These are phyloP conservation scores for Zopfia rhizophila DNA, from an alignment of 2,329 filamentous ascomycete genomes.

Conservation along the genomic window DNA sequence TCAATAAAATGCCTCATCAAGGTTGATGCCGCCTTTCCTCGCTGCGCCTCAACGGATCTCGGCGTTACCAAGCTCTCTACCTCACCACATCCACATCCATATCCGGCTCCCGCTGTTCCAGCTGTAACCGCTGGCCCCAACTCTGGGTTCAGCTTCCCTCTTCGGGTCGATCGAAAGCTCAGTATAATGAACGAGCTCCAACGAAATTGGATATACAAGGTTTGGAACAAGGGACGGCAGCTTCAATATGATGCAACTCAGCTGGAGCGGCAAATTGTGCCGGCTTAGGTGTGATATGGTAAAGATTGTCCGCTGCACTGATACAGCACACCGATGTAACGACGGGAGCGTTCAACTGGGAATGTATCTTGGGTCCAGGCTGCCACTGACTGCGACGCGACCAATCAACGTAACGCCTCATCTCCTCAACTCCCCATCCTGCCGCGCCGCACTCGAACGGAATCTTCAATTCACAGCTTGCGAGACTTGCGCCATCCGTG, in stretches of 20 bases:
- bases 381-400: slow-evolving; percentile 2
- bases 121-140: slow-evolving; percentile 8
- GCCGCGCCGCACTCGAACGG: slow-evolving; percentile 3
- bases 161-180: too few species aligned
- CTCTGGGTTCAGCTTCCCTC: slow-evolving; percentile 8
- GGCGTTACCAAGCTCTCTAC: slow-evolving; percentile 15
- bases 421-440: slow-evolving; percentile 2
- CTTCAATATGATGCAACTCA: slow-evolving; percentile 9
- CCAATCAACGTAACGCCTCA: slow-evolving; percentile 5
- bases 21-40: slow-evolving; percentile 6
- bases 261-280: slow-evolving; percentile 7
- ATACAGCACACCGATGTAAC: slow-evolving; percentile 12
- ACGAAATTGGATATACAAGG: slow-evolving; percentile 11
- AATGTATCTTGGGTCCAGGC: slow-evolving; percentile 8
- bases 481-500: slow-evolving; percentile 4
- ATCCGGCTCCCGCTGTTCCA: slow-evolving; percentile 7
- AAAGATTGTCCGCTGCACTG: slow-evolving; percentile 11
- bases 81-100: slow-evolving; percentile 6
- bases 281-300: slow-evolving; percentile 9
- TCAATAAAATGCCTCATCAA: slow-evolving; percentile 13
- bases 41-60: slow-evolving; percentile 9
- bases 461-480: slow-evolving; percentile 5
- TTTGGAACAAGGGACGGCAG: slow-evolving; percentile 4
- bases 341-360: slow-evolving; percentile 6
- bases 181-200: slow-evolving; percentile 9